Evolutionary conservation across 2,329 filamentous ascomycete genomes (phyloP), one percentile per base, ranked within the genome.

Genomic region (Ceratocystis destructans): DNA sequence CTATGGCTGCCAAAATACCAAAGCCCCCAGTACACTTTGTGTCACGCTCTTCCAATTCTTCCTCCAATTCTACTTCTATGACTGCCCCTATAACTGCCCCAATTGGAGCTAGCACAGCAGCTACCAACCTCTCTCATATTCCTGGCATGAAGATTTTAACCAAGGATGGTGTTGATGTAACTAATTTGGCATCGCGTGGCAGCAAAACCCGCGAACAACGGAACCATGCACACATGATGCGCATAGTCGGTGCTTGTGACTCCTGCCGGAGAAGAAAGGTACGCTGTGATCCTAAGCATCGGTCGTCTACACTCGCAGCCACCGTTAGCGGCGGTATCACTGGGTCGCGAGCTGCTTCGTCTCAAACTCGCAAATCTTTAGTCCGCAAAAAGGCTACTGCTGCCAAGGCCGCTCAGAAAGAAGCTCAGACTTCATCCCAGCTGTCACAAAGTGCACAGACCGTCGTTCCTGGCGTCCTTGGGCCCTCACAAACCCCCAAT

Each of bases 91-190:
- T 15, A 41, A 41, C 37, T 41, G 12, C 37, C 10, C 15, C 12
- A 4, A 5, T 41, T 41, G 12, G 37, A 41, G 48, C 15, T 12
- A n/a, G 48, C 48, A 17, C 28, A 12, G 6, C 53, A 12, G 37
- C 53, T n/a, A 70, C 71, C 45, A 81, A 83, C 73, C 79, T 83
- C 71, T 79, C 80, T 5, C 75, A 77, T 69, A 73, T 85, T 22
- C 83, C 83, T 6, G 83, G 84, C 64, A 86, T 87, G 82, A 84
- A 83, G 72, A 87, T 87, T 69, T 79, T 87, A 76, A 87, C 84
- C 67, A 82, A 79, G 72, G 83, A 85, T 69, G 84, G 84, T 61
- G 75, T 76, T 53, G 84, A 87, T 72, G 80, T 87, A 66, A 87
- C 84, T 57, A 82, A 84, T 73, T 79, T 80, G 66, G 82, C 82